Evolutionary conservation across 2,329 filamentous ascomycete species (phyloP).

Genomic region (Diaporthe vaccinii): DNA sequence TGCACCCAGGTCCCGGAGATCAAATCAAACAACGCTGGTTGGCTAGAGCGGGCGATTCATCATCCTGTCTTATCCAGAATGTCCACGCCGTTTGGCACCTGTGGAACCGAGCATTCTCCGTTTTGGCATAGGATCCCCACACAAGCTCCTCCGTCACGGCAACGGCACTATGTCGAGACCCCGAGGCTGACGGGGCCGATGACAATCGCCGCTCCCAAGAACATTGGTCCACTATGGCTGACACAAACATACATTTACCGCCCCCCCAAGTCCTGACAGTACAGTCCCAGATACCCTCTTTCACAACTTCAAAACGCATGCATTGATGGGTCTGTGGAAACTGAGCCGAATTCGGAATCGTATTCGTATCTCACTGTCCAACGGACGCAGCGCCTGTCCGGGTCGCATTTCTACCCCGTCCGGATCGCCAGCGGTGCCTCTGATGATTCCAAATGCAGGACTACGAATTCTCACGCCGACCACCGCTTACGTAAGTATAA

Average conservation of each 20-base stretch:
- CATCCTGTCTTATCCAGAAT: slow-evolving; percentile 31
- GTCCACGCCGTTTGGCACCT: slow-evolving; percentile 17
- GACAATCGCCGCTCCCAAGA: slow-evolving; percentile 24
- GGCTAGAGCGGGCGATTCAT: slow-evolving; percentile 17
- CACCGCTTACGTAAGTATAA: not conserved
- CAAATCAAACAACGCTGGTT: slow-evolving; percentile 39
- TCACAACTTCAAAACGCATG: not conserved
- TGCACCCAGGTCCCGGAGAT: slow-evolving; percentile 23
- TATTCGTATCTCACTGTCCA: not conserved
- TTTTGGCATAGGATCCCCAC: slow-evolving; percentile 33
- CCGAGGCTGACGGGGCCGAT: slow-evolving; percentile 31
- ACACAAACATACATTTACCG: not conserved
- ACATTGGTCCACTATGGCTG: not conserved
- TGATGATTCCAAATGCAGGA: not conserved
- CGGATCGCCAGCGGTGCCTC: not conserved
- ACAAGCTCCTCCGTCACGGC: slow-evolving; percentile 32
- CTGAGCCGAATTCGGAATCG: slow-evolving; percentile 10
- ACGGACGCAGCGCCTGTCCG: not conserved
- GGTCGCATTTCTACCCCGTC: not conserved
- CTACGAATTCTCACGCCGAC: not conserved
- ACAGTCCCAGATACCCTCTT: not conserved
- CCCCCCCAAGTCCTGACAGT: not conserved
- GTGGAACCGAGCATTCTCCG: not conserved
- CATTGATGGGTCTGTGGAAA: not conserved
- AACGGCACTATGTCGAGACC: slow-evolving; percentile 23